Evolutionary conservation across 805 yeast genomes (phyloP).

Genomic region (Brettanomyces anomalus): DNA sequence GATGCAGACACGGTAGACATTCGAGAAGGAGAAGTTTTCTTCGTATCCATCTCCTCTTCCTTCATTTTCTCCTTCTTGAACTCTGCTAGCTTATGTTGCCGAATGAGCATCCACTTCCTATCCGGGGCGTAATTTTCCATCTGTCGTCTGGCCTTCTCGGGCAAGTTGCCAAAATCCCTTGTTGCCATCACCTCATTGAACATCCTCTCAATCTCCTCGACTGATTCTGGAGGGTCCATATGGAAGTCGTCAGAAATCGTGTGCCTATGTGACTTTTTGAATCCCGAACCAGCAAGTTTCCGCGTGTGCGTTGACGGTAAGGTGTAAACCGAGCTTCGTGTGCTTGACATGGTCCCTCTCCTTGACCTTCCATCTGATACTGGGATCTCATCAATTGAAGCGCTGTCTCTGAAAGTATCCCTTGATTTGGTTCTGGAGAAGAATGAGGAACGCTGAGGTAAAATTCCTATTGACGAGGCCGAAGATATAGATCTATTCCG

Average conservation of each 20-base stretch:
- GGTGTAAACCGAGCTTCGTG: conserved; percentile 15
- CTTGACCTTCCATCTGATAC: conserved; percentile 21
- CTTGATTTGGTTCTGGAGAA: conserved; percentile 6
- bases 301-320: conserved; percentile 22
- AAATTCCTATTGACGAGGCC: conserved; percentile 6
- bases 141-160: conserved; percentile 66
- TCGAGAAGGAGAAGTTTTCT: not conserved
- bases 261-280: conserved; percentile 27
- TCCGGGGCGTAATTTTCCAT: conserved; percentile 66
- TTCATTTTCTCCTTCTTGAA: conserved; percentile 36
- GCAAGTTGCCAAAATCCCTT: conserved; percentile 58
- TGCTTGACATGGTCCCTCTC: conserved; percentile 11
- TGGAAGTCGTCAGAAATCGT: conserved; percentile 31
- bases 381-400: conserved; percentile 13
- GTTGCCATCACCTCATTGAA: conserved; percentile 75
- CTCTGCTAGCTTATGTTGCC: conserved; percentile 79
- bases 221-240: conserved; percentile 61
- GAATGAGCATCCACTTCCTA: conserved; percentile 86
- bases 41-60: conserved; percentile 6
- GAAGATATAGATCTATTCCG: not conserved
- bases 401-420: not conserved
- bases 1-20: not conserved
- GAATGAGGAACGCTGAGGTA: conserved; percentile 16
- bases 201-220: conserved; percentile 58
- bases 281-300: conserved; percentile 16